Evolutionary conservation across 164 flowering plant species (phyloP), one percentile per base, ranked within the genome.

Genomic region (Saururus chinensis): DNA sequence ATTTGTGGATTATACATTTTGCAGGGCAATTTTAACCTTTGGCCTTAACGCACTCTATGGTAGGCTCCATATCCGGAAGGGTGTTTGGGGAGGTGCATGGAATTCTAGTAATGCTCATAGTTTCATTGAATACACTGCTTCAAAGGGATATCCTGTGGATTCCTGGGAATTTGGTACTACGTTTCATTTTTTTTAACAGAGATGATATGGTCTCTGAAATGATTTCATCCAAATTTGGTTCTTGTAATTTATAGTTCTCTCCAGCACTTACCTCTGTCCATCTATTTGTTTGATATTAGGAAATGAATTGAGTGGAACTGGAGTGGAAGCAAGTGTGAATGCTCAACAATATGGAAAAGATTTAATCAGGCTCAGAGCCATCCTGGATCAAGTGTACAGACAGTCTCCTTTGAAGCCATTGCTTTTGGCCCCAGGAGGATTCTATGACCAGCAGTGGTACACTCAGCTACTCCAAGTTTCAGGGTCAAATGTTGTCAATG

Each of bases 391-490:
- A 35, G 59, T 82, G 56, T 93, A 93, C 65, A 59, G 51, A 51
- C 66, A 70, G 2, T 71, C 82, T 19, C 42, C 25, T 7, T 26
- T 57, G n/a, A 79, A 73, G 68, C 92, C 97, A 48, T 68, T 74
- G 63, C 73, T 93, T 52, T n/a, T 90, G 58, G 99, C 95, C 56
- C 97, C 99, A 4, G 99, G 96, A 68, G 97, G 99, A 41, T 90
- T 90, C 73, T 90, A 68, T 68, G 79, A 85, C 20, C 64, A 63
- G 51, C 59, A 70, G 21, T 93, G 99, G 99, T 93, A 52, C 68
- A 62, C 77, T 54, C 72, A 74, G 75, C 73, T 85, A 67, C 97
- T 93, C 63, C 75, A 88, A 55, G 80, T 78, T 52, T 81, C 99
- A 3, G 97, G 99, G 42, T 42, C 87, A 37, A 42, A 62, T 14